Conservation (phyloP, 2,329 filamentous ascomycete genomes). For the Botrytis paeoniae region DNA sequence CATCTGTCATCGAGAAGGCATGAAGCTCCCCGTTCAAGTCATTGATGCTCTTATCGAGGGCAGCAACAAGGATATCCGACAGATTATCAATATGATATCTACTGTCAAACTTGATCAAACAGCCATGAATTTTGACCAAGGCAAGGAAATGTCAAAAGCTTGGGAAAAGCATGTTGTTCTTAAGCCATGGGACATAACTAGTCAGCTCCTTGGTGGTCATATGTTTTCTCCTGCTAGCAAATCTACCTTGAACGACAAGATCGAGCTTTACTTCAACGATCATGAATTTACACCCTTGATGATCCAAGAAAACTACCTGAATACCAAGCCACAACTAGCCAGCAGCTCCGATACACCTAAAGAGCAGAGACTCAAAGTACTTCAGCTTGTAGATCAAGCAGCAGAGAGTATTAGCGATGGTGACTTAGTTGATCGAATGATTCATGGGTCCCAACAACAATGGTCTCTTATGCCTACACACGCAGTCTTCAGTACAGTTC, state of each 20-base stretch:
- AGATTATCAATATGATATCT: slow-evolving; percentile 98
- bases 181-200: slow-evolving; percentile 97
- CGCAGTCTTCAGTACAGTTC: slow-evolving; percentile 90
- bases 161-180: slow-evolving; percentile 98
- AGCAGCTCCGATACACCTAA: slow-evolving; percentile 48
- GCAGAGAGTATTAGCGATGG: slow-evolving; percentile 97
- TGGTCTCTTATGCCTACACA: slow-evolving; percentile 98
- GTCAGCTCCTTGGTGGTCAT: slow-evolving; percentile 84
- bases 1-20: slow-evolving; percentile 85
- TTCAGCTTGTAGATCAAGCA: slow-evolving; percentile 83
- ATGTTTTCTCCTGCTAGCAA: slow-evolving; percentile 83
- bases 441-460: slow-evolving; percentile 95
- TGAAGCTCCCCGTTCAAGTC: slow-evolving; percentile 79
- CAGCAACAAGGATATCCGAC: slow-evolving; percentile 90
- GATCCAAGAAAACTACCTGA: slow-evolving; percentile 97
- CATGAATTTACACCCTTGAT: slow-evolving; percentile 97
- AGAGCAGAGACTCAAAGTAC: slow-evolving; percentile 73
- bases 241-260: slow-evolving; percentile 91
- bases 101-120: slow-evolving; percentile 85
- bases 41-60: slow-evolving; percentile 94
- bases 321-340: slow-evolving; percentile 66
- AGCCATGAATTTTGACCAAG: slow-evolving; percentile 77
- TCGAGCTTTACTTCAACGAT: slow-evolving; percentile 98
- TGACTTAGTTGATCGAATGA: slow-evolving; percentile 95
- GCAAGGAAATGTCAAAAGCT: slow-evolving; percentile 91